A percentile compares a stretch with the other conserved stretches of the same genome.
These are phyloP conservation scores for Stemphylium lycopersici DNA, from an alignment of 2,329 filamentous ascomycete genomes.

Conservation along the genomic window DNA sequence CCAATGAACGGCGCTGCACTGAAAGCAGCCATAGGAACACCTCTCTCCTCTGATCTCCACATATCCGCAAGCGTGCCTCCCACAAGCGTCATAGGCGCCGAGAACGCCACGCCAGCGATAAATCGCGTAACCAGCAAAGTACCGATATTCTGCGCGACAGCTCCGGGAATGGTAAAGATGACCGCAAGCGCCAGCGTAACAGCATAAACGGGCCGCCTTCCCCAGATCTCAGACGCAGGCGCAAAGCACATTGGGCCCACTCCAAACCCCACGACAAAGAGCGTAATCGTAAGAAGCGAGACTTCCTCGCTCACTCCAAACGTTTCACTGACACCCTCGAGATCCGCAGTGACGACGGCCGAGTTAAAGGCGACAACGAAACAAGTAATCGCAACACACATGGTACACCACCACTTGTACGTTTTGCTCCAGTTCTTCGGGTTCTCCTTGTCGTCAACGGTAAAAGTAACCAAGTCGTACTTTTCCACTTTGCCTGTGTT, in stretches of 20 bases:
- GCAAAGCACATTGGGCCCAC: constrained; percentile 82
- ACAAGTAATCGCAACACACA: constrained; percentile 72
- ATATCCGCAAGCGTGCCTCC: constrained; percentile 82
- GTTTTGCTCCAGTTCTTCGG: constrained; percentile 84
- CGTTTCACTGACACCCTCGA: constrained; percentile 66
- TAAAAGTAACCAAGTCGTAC: constrained; percentile 74
- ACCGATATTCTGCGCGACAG: constrained; percentile 74
- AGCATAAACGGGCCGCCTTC: constrained; percentile 73
- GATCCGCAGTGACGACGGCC: constrained; percentile 78
- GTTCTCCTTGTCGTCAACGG: constrained; percentile 73
- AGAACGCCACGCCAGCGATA: constrained; percentile 84
- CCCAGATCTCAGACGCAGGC: constrained; percentile 76
- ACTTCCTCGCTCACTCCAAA: constrained; percentile 76
- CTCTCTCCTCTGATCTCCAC: constrained; percentile 83
- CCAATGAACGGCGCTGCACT: constrained; percentile 83
- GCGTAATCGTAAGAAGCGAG: constrained; percentile 71
- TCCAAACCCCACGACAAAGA: constrained; percentile 84
- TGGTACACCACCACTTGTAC: constrained; percentile 79
- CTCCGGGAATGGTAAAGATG: constrained; percentile 80
- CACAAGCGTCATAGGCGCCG: constrained; percentile 84
- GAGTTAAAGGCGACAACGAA: constrained; percentile 61
- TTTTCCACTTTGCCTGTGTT: constrained; percentile 58
- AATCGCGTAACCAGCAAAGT: constrained; percentile 77
- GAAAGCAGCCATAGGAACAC: constrained; percentile 86
- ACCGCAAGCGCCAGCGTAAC: constrained; percentile 72